Conservation (phyloP, 2,329 filamentous ascomycete species). For the Colletotrichum echinochloae region DNA sequence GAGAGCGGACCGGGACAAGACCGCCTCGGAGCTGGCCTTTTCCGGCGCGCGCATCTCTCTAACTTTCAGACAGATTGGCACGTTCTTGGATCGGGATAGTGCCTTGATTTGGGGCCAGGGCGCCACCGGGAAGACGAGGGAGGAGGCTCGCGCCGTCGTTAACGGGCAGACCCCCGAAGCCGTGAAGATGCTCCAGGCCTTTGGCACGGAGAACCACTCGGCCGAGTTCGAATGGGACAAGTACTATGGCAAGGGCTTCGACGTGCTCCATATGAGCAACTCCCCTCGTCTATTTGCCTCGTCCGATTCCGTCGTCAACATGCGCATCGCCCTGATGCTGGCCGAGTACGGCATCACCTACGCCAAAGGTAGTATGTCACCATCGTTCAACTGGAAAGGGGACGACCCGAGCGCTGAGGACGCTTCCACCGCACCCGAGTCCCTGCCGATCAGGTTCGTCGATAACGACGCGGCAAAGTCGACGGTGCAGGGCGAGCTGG, state of each 20-base stretch:
- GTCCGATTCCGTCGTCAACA: conserved; percentile 60
- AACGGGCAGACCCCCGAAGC: conserved; percentile 77
- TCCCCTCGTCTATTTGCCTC: conserved; percentile 65
- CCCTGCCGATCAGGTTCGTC: conserved; percentile 60
- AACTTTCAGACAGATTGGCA: conserved; percentile 91
- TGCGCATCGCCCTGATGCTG: conserved; percentile 63
- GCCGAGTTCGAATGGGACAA: conserved; percentile 79
- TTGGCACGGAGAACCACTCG: conserved; percentile 86
- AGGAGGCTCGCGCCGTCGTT: conserved; percentile 71
- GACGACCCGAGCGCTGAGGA: conserved; percentile 29
- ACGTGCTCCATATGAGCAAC: conserved; percentile 77
- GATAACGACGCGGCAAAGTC: conserved; percentile 66
- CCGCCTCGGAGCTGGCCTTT: conserved; percentile 76
- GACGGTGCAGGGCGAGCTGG: conserved; percentile 61
- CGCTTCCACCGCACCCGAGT: conserved; percentile 42
- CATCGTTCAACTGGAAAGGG: conserved; percentile 46
- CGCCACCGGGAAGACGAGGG: conserved; percentile 75
- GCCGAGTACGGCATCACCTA: conserved; percentile 60
- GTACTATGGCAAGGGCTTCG: conserved; percentile 83
- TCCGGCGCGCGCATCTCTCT: conserved; percentile 86
- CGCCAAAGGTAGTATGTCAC: conserved; percentile 58
- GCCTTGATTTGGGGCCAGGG: conserved; percentile 91
- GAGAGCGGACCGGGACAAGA: conserved; percentile 75
- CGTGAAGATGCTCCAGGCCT: conserved; percentile 78
- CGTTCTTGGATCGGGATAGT: conserved; percentile 77